Percentiles rank a stretch among this genome's conserved stretches.
Conservation (phyloP, 345 rosid species). For the Ceriops decandra region DNA sequence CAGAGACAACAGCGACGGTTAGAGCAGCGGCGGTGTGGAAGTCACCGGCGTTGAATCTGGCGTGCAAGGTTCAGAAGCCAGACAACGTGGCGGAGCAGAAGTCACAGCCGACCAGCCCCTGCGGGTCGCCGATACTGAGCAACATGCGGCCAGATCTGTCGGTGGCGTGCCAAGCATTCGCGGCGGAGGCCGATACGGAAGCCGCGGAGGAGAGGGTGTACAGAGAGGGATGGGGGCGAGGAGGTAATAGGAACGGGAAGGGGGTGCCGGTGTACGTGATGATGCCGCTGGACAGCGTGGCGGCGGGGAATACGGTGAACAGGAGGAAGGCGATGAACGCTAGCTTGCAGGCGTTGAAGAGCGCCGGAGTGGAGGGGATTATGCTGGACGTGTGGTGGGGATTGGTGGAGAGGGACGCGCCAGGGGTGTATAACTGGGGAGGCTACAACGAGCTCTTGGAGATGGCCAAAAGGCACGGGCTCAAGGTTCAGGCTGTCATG, state of each 20-base stretch:
- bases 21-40: constrained; percentile 59
- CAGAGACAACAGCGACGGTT: constrained; percentile 37
- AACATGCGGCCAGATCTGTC: constrained; percentile 59
- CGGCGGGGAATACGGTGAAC: constrained; percentile 65
- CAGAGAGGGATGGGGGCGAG: constrained; percentile 47
- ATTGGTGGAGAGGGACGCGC: constrained; percentile 81
- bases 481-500: constrained; percentile 97
- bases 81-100: constrained; percentile 27
- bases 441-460: constrained; percentile 85
- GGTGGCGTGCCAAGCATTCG: constrained; percentile 60
- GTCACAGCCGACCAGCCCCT: constrained; percentile 65
- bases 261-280: constrained; percentile 96
- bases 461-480: constrained; percentile 83
- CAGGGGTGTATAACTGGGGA: constrained; percentile 92
- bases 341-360: constrained; percentile 86
- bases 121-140: constrained; percentile 43
- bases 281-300: constrained; percentile 99
- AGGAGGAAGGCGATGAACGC: constrained; percentile 93
- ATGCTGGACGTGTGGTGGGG: constrained; percentile 99
- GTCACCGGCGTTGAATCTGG: constrained; percentile 30
- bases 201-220: constrained; percentile 30
- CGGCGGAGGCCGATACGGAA: constrained; percentile 26
- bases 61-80: constrained; percentile 32
- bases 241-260: constrained; percentile 26
- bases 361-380: constrained; percentile 93